Evolutionary conservation across 495 filamentous ascomycete genomes (phyloP), one percentile per base, ranked within the genome.

Genomic region (Trichoderma virens): DNA sequence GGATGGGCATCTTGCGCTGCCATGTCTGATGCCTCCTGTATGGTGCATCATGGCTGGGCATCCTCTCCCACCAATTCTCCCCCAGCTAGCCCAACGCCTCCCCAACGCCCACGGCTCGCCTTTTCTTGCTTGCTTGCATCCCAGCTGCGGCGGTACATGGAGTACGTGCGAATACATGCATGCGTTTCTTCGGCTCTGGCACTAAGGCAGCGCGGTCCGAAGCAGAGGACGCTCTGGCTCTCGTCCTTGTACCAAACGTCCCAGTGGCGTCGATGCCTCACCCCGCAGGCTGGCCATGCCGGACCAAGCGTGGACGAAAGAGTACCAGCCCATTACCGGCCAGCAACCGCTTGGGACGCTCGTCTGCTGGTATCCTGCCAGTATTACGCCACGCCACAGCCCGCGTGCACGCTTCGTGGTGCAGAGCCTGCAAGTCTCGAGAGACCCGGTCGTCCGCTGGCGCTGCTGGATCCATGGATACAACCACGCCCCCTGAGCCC

Each of bases 191-290:
- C 25, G 51, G 23, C 51, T 56, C 25, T 28, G 51, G 4, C 51
- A 56, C 51, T 56, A 56, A 56, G 51, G 51, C 51, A 56, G 11
- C 23, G 27, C 51, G 51, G 51, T 56, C 51, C 51, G 51, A 56
- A 28, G 51, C 16, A 9, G 25, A 2, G 9, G 51, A 30, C 51
- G 27, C 51, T 47, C 43, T 47, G 5, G 43, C n/a, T 20, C 16
- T 20, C 7, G 43, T 45, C 14, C 41, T 5, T 20, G 43, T 47
- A 47, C 43, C 20, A 23, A 8, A n/a, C 18, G 23, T 20, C 43
- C 23, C 4, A 20, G 43, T 9, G 43, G 43, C 43, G 5, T 47
- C 18, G n/a, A 23, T 47, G n/a, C 43, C 20, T 47, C 43, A 20
- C 43, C 43, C 43, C 43, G 43, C 43, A 20, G 5, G 23, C 43